Conservation (phyloP, 2,329 filamentous ascomycete genomes). For the Trichoderma hamatum region DNA sequence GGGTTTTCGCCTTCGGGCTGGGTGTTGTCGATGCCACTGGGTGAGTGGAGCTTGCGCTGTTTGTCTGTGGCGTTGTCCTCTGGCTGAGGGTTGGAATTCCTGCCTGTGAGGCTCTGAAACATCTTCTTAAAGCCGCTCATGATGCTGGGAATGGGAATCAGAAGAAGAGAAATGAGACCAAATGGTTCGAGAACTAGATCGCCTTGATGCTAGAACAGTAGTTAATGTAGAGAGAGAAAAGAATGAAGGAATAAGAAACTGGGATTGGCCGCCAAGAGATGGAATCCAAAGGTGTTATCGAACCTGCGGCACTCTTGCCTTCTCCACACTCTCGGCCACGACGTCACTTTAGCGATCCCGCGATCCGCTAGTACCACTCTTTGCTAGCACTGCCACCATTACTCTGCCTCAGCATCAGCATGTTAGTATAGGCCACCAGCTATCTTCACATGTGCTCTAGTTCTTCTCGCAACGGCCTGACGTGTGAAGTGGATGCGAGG, state of each 20-base stretch:
- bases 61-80: background rate
- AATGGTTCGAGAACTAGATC: background rate
- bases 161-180: no score
- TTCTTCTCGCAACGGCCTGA: background rate
- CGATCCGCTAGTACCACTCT: background rate
- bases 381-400: background rate
- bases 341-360: slow-evolving; percentile 4
- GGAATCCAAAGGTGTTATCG: background rate
- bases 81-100: background rate
- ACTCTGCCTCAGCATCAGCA: no score
- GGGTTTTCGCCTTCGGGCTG: slow-evolving; percentile 42
- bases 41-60: background rate
- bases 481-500: slow-evolving; percentile 16
- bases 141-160: background rate
- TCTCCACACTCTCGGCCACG: slow-evolving; percentile 10
- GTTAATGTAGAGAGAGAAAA: background rate
- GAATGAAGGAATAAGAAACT: background rate
- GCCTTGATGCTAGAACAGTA: background rate
- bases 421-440: no score
- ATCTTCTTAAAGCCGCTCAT: slow-evolving; percentile 22
- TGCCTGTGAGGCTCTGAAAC: background rate
- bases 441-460: background rate
- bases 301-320: background rate
- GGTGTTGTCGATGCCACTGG: slow-evolving; percentile 41
- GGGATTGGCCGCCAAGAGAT: background rate